These are phyloP conservation scores for Ambrosiella cleistominuta DNA, from an alignment of 2,329 filamentous ascomycete species.

Conservation along the genomic window DNA sequence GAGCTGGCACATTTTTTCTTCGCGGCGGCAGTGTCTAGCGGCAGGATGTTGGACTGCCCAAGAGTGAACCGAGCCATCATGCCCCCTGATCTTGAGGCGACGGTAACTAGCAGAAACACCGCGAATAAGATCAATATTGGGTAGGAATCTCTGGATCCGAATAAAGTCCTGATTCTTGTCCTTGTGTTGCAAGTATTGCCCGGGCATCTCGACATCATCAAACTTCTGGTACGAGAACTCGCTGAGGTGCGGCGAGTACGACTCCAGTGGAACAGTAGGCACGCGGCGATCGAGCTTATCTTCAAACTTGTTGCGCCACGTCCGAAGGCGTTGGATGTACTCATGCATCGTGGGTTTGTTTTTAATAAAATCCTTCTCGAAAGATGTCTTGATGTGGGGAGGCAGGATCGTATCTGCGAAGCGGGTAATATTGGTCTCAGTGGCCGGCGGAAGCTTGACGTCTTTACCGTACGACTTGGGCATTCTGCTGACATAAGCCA, in stretches of 20 bases:
- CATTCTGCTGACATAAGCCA: slow-evolving; percentile 80
- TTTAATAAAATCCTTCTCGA: slow-evolving; percentile 90
- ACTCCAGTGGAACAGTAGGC: slow-evolving; percentile 58
- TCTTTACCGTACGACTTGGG: slow-evolving; percentile 76
- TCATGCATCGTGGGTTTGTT: slow-evolving; percentile 96
- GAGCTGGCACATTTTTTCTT: slow-evolving; percentile 87
- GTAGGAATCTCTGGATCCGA: slow-evolving; percentile 89
- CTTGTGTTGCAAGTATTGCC: slow-evolving; percentile 90
- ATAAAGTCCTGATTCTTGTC: slow-evolving; percentile 99
- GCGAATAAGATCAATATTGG: slow-evolving; percentile 82
- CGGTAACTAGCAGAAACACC: slow-evolving; percentile 83
- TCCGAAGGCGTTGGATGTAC: slow-evolving; percentile 91
- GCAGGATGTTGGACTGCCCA: slow-evolving; percentile 96
- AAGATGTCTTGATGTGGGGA: slow-evolving; percentile 84
- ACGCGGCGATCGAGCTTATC: slow-evolving; percentile 83
- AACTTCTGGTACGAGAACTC: slow-evolving; percentile 97
- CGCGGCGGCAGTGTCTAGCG: slow-evolving; percentile 74
- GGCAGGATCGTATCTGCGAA: slow-evolving; percentile 95
- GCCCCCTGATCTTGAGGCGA: slow-evolving; percentile 84
- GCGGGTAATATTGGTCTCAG: slow-evolving; percentile 87
- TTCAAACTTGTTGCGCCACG: slow-evolving; percentile 95
- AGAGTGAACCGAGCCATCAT: slow-evolving; percentile 91
- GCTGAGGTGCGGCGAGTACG: slow-evolving; percentile 76
- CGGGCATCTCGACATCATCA: slow-evolving; percentile 93
- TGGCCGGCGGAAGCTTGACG: slow-evolving; percentile 74